A percentile compares a stretch with the other conserved stretches of the same genome.
Evolutionary conservation across 345 rosid species (phyloP).

Genomic region (Lepidium sativum): DNA sequence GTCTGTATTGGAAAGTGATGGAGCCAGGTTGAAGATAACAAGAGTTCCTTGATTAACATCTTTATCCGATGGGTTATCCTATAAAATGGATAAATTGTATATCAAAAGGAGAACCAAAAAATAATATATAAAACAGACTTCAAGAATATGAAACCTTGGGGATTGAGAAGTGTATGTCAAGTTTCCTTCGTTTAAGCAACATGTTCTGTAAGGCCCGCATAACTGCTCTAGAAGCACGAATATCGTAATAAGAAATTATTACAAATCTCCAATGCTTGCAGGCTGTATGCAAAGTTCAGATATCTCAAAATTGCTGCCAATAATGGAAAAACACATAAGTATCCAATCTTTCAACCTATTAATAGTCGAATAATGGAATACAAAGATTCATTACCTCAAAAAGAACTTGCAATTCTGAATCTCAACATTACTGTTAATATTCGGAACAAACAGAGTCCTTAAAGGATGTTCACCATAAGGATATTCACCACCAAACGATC

Average conservation of each 20-base stretch:
- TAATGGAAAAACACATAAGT: not conserved
- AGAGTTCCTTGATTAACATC: constrained; percentile 79
- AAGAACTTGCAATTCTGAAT: constrained; percentile 46
- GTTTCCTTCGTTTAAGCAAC: constrained; percentile 61
- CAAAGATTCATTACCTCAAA: constrained; percentile 46
- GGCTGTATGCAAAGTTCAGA: constrained; percentile 65
- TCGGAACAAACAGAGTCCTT: constrained; percentile 69
- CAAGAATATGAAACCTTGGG: constrained; percentile 46
- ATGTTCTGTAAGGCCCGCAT: constrained; percentile 64
- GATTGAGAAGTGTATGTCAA: constrained; percentile 79
- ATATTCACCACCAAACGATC: constrained; percentile 66
- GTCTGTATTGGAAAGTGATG: constrained; percentile 67
- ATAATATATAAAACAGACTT: not conserved
- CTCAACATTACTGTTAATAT: constrained; percentile 74
- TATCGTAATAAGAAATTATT: constrained; percentile 76
- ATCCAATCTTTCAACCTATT: not conserved
- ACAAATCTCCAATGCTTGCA: constrained; percentile 80
- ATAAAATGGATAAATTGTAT: not conserved
- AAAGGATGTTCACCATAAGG: constrained; percentile 83
- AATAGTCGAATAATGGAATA: not conserved
- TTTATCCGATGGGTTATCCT: constrained; percentile 82
- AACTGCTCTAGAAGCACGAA: constrained; percentile 72
- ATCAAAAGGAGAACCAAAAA: not conserved
- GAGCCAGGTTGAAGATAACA: constrained; percentile 69
- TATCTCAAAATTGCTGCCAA: constrained; percentile 65